These are phyloP conservation scores for Kappamyces sp. DNA, from an alignment of 192 early-diverging fungal genomes.

Conservation along the genomic window DNA sequence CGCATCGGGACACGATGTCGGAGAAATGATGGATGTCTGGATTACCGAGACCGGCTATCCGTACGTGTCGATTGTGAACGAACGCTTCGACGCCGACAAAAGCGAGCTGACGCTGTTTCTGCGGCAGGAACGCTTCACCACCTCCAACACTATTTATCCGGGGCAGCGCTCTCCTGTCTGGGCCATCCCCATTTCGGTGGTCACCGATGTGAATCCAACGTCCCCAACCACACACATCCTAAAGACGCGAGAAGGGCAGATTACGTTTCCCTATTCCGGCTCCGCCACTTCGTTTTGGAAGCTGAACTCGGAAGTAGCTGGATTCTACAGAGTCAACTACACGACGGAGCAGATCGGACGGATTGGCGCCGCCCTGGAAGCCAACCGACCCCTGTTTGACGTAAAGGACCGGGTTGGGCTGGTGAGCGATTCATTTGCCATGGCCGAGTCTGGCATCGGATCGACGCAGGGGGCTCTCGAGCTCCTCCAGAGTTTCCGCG, in stretches of 20 bases:
- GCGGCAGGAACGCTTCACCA: constrained; percentile 77
- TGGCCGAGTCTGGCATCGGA: constrained; percentile 74
- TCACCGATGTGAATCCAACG: constrained; percentile 28
- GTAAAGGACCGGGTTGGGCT: constrained; percentile 75
- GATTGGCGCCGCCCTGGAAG: constrained; percentile 14
- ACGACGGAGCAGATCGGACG: constrained; percentile 22
- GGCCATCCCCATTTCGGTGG: constrained; percentile 72
- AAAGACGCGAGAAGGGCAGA: constrained; percentile 30
- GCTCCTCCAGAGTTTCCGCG: constrained; percentile 63
- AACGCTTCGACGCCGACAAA: constrained; percentile 38
- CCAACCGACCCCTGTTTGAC: constrained; percentile 27
- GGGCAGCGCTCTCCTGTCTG: constrained; percentile 59
- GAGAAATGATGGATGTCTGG: constrained; percentile 31
- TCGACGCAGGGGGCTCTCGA: constrained; percentile 70
- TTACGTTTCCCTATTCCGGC: constrained; percentile 46
- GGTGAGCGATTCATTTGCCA: constrained; percentile 72
- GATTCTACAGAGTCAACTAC: constrained; percentile 79
- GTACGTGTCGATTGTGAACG: constrained; percentile 53
- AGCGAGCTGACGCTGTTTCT: constrained; percentile 50
- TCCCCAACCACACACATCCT: constrained; percentile 50
- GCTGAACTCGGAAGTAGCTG: constrained; percentile 74
- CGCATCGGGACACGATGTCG: constrained; percentile 28
- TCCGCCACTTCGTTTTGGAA: constrained; percentile 59
- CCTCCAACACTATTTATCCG: constrained; percentile 68
- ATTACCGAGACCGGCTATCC: constrained; percentile 35